These are phyloP conservation scores for Kentomonas sorsogonicus DNA, from an alignment of 208 protist species.

Conservation along the genomic window DNA sequence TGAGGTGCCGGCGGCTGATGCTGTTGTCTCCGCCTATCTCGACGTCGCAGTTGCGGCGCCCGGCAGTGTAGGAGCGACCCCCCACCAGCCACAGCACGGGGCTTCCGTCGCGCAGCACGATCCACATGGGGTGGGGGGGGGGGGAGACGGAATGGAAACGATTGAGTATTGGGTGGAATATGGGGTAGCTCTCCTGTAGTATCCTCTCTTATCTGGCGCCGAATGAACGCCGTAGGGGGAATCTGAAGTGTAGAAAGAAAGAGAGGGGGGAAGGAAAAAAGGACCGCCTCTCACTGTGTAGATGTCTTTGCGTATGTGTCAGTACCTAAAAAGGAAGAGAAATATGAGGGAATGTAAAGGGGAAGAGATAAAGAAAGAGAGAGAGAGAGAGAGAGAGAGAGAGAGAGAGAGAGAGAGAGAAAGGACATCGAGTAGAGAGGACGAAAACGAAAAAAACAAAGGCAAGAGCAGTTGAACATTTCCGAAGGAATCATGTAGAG, in stretches of 20 bases:
- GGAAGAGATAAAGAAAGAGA: conserved; percentile 12
- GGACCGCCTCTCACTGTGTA: no score
- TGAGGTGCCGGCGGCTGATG: conserved; percentile 77
- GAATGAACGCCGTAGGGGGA: no score
- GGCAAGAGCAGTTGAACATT: background rate
- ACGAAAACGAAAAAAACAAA: background rate
- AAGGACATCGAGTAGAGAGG: background rate
- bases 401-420: background rate
- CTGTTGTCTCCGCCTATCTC: conserved; percentile 59
- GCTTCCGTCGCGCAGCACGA: conserved; percentile 57
- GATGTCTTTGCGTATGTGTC: background rate
- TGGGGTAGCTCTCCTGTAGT: no score
- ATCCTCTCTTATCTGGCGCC: no score
- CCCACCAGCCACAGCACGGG: conserved; percentile 60
- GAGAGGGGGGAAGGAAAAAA: no score
- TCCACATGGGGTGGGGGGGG: conserved; percentile 52
- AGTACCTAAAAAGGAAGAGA: background rate
- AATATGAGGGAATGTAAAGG: conserved; percentile 2
- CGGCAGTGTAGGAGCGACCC: conserved; percentile 48
- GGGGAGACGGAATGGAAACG: background rate
- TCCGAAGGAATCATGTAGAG: background rate
- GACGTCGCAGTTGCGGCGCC: conserved; percentile 62
- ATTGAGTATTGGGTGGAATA: no score
- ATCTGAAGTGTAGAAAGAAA: no score
- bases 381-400: background rate